Base-by-base conservation (phyloP, 331 rosid genomes). In the Prunus yedoensis region DNA sequence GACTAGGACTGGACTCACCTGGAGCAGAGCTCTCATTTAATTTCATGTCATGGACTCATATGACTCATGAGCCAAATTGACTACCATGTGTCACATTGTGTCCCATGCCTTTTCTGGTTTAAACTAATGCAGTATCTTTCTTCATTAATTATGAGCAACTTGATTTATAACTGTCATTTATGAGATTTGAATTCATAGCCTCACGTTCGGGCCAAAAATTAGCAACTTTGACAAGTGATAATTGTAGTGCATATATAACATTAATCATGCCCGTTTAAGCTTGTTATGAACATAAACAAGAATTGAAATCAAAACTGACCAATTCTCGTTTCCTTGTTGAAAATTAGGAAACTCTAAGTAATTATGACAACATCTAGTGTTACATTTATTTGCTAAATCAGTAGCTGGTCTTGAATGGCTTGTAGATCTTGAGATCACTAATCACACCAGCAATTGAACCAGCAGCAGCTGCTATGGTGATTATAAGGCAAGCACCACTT, bases 401-500 rank as follows among this genome's bases (percentile, higher is more conserved):
- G 60, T 89, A 82, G 77, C 20, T 61, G 51, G 83, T 73, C 43
- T 63, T 62, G 87, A 93, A 93, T 9, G 97, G 93, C 80, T 87
- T 93, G 57, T 78, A 85, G 30, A 78, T 23, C 64, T 83, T 71
- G 28, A 88, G 87, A 78, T 93, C 93, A 51, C 52, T 28, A 27
- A 84, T 2, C 45, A 88, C 86, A 11, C 92, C 96, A 61, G 93
- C 97, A 53, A 91, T 65, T 12, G 97, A 93, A 10, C 98, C 98
- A 72, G 85, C 89, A 12, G 96, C 86, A 73, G 96, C 91, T 10
- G 88, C 97, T 35, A 89, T 49, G 10, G 81, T 27, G 15, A 93
- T 73, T 50, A 89, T 52, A 30, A 93, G 88, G 77, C 96, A 93
- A 15, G 93, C 83, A 3, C 67, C 47, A 38, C 96, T 91, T 1